Conservation (phyloP, 2,329 filamentous ascomycete genomes). For the Ceratocystis destructans region DNA sequence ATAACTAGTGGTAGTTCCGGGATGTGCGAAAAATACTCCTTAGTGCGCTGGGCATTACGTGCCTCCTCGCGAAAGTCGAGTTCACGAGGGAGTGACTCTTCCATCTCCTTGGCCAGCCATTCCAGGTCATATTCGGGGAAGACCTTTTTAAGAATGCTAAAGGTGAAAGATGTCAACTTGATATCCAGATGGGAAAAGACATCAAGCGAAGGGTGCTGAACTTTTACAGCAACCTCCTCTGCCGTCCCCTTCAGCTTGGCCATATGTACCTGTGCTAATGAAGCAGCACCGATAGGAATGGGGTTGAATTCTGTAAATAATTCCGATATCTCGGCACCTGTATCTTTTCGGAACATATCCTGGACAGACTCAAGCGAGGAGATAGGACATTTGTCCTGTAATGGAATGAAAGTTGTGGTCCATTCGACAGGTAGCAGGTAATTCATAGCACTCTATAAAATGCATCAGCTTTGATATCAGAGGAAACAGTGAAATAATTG, state of each 20-base stretch:
- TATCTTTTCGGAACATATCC: conserved; percentile 74
- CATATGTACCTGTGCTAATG: conserved; percentile 84
- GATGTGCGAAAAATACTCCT: conserved; percentile 64
- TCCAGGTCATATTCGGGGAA: conserved; percentile 97
- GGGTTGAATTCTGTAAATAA: conserved; percentile 75
- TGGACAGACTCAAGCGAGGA: conserved; percentile 79
- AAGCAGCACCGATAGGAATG: conserved; percentile 79
- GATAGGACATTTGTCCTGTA: conserved; percentile 91
- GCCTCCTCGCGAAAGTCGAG: conserved; percentile 81
- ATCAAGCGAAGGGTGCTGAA: conserved; percentile 80
- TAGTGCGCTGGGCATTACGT: conserved; percentile 64
- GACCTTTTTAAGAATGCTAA: conserved; percentile 76
- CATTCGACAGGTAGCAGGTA: conserved; percentile 84
- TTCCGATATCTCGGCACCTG: conserved; percentile 61
- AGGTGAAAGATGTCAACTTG: conserved; percentile 74
- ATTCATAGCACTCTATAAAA: conserved; percentile 67
- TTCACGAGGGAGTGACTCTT: conserved; percentile 76
- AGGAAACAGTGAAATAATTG: not conserved
- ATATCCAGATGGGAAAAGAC: conserved; percentile 86
- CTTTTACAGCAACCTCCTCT: conserved; percentile 85
- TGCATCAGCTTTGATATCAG: not conserved
- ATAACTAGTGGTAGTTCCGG: conserved; percentile 71
- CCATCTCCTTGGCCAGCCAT: conserved; percentile 91
- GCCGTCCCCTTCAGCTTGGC: conserved; percentile 71
- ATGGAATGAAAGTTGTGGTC: conserved; percentile 87